Conservation (phyloP, 2,329 filamentous ascomycete genomes). For the Botryotinia calthae region DNA sequence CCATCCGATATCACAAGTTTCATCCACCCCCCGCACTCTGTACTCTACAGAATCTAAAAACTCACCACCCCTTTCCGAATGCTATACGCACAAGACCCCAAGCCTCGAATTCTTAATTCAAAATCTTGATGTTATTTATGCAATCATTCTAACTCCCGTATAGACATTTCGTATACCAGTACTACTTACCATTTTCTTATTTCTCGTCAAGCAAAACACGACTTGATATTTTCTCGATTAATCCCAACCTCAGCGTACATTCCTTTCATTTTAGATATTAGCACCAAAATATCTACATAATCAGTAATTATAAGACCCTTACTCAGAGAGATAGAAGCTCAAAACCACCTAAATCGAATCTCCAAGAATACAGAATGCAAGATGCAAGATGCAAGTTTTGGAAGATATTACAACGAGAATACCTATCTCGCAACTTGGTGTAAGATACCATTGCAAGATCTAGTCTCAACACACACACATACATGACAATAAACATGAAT, state of each 20-base stretch:
- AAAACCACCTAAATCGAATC: background rate
- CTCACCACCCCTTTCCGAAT: background rate
- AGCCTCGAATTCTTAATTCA: background rate
- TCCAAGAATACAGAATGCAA: background rate
- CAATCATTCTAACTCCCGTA: background rate
- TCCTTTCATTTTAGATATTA: background rate
- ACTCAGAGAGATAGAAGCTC: background rate
- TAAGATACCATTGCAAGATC: background rate
- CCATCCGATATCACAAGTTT: background rate
- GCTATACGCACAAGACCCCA: background rate
- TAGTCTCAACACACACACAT: no score
- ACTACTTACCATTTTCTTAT: background rate
- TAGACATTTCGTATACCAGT: background rate
- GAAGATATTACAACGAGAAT: background rate
- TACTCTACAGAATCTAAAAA: background rate
- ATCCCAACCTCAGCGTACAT: background rate
- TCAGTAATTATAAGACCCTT: background rate
- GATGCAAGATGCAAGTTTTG: background rate
- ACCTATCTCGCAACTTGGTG: background rate
- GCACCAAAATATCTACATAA: background rate
- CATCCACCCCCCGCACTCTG: background rate
- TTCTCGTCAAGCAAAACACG: background rate
- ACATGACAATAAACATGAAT: no score
- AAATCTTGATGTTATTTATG: background rate
- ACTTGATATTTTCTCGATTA: background rate